These are phyloP conservation scores for Aspergillus latus DNA, from an alignment of 2,329 filamentous ascomycete species.

Conservation along the genomic window DNA sequence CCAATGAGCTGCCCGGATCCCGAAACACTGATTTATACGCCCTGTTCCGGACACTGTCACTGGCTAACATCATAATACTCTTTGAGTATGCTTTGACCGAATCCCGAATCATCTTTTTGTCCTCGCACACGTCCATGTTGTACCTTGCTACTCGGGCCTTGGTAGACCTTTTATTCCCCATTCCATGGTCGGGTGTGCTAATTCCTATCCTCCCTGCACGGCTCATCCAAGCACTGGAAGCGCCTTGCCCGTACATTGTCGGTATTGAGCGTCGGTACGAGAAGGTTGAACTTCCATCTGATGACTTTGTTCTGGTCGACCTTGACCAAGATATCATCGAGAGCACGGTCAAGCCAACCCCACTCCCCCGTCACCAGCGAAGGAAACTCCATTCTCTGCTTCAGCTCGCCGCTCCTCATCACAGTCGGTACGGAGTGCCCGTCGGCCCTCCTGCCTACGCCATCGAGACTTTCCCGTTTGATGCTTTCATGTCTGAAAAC, in stretches of 20 bases:
- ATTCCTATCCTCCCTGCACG: constrained; percentile 88
- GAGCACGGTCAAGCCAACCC: constrained; percentile 72
- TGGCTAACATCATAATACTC: constrained; percentile 87
- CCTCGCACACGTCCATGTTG: constrained; percentile 94
- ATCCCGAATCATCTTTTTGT: constrained; percentile 92
- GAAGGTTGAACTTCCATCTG: constrained; percentile 69
- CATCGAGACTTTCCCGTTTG: constrained; percentile 86
- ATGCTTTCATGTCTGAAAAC: constrained; percentile 86
- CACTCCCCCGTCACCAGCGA: constrained; percentile 82
- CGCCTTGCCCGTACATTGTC: constrained; percentile 94
- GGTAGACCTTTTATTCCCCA: constrained; percentile 78
- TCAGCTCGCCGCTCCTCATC: constrained; percentile 86
- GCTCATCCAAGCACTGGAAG: constrained; percentile 85
- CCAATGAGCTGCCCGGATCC: constrained; percentile 89
- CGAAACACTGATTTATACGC: constrained; percentile 91
- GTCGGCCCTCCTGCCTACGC: constrained; percentile 91
- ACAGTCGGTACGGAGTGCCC: constrained; percentile 79
- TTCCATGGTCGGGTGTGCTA: constrained; percentile 92
- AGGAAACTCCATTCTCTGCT: constrained; percentile 85
- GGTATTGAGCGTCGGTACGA: constrained; percentile 87
- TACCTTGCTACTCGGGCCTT: constrained; percentile 90
- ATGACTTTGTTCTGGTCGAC: constrained; percentile 94
- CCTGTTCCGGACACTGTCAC: constrained; percentile 82
- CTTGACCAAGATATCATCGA: constrained; percentile 89
- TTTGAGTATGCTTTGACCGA: constrained; percentile 93